These are phyloP conservation scores for Arthrobotrys conoides DNA, from an alignment of 2,329 filamentous ascomycete genomes.

Conservation along the genomic window DNA sequence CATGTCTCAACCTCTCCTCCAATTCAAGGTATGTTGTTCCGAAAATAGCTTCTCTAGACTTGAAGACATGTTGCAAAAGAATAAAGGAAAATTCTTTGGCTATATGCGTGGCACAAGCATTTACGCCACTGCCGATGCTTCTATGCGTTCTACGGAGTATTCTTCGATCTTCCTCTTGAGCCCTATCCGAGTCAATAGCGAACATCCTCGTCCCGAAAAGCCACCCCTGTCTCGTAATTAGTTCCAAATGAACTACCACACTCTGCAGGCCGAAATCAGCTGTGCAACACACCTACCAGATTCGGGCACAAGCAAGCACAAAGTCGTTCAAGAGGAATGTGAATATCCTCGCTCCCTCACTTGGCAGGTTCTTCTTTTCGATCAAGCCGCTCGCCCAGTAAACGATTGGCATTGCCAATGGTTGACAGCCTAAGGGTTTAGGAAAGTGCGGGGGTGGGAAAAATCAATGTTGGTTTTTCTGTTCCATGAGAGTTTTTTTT, in stretches of 20 bases:
- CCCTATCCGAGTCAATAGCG: conserved; percentile 33
- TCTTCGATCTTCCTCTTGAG: conserved; percentile 5
- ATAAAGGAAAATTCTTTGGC: background rate
- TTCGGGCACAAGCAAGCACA: conserved; percentile 44
- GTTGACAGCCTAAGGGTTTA: conserved; percentile 57
- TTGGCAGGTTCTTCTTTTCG: conserved; percentile 56
- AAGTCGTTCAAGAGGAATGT: conserved; percentile 54
- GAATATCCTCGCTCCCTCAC: conserved; percentile 39
- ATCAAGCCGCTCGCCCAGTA: conserved; percentile 39
- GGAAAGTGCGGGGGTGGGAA: conserved; percentile 44
- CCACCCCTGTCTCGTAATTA: conserved; percentile 3
- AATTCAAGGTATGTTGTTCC: background rate
- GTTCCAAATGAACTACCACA: conserved; percentile 37
- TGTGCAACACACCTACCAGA: conserved; percentile 52
- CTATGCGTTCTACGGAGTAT: conserved; percentile 18
- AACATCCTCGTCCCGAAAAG: conserved; percentile 34
- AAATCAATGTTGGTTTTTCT: conserved; percentile 18
- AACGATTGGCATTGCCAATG: conserved; percentile 60
- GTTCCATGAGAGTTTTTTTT: conserved; percentile 35
- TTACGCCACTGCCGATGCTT: conserved; percentile 19
- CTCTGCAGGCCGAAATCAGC: conserved; percentile 19
- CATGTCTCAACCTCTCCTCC: background rate
- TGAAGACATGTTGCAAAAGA: background rate
- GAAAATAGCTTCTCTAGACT: background rate
- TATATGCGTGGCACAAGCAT: conserved; percentile 1